Evolutionary conservation across 805 yeast genomes (phyloP).

Genomic region (Lachancea sp.): DNA sequence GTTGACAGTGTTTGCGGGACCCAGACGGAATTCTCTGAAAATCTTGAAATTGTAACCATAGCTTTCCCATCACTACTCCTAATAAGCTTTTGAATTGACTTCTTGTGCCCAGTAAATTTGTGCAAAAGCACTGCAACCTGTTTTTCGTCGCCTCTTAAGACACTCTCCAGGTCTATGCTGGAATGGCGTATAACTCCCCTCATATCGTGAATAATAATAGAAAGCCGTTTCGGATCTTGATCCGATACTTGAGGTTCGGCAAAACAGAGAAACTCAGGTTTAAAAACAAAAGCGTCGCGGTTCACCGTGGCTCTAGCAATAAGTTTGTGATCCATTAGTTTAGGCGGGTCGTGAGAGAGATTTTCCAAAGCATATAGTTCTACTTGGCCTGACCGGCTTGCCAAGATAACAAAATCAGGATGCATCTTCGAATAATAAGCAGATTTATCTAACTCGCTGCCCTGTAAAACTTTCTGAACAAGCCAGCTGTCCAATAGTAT

Average conservation of each 20-base stretch:
- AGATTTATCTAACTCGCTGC: conserved; percentile 17
- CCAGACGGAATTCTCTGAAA: conserved; percentile 55
- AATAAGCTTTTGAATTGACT: conserved; percentile 61
- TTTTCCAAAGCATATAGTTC: conserved; percentile 45
- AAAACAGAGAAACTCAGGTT: conserved; percentile 34
- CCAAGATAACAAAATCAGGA: conserved; percentile 39
- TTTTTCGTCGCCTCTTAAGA: conserved; percentile 16
- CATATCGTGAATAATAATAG: conserved; percentile 43
- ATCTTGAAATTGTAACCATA: conserved; percentile 52
- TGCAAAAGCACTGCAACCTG: conserved; percentile 35
- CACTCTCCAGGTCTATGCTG: conserved; percentile 21
- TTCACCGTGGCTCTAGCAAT: conserved; percentile 28
- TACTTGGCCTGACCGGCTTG: conserved; percentile 38
- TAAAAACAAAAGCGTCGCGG: conserved; percentile 24
- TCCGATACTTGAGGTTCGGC: conserved; percentile 32
- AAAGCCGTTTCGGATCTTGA: conserved; percentile 28
- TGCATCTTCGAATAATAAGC: conserved; percentile 25
- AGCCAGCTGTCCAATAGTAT: conserved; percentile 38
- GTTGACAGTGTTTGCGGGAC: conserved; percentile 33
- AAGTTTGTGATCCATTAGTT: conserved; percentile 39
- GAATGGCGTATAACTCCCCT: conserved; percentile 35
- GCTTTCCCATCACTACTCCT: conserved; percentile 65
- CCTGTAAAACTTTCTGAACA: conserved; percentile 25
- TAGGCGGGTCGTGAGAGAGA: conserved; percentile 50
- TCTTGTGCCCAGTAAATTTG: conserved; percentile 79